Conservation (phyloP, 495 filamentous ascomycete genomes). For the Tuber borchii region DNA sequence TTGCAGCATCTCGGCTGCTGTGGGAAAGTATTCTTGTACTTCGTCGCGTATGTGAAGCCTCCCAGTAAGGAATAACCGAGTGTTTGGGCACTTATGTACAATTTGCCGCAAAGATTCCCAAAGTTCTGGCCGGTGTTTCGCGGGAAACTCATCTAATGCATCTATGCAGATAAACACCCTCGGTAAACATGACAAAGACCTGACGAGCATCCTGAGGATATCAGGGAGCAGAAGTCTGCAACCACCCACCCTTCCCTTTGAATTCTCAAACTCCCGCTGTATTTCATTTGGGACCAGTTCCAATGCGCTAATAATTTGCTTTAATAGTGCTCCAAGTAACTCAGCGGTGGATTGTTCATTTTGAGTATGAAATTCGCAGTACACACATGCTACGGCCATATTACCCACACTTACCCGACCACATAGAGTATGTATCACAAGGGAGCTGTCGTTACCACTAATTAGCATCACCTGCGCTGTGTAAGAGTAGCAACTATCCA, state of each 20-base stretch:
- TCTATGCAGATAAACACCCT: not conserved
- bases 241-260: not conserved
- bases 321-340: not conserved
- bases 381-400: not conserved
- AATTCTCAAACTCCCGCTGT: not conserved
- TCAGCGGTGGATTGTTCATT: not conserved
- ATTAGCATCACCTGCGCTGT: not conserved
- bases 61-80: not conserved
- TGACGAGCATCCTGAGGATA: not conserved
- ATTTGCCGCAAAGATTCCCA: not conserved
- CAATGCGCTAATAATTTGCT: not conserved
- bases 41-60: not conserved
- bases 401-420: not conserved
- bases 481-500: not conserved
- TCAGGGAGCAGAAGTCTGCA: not conserved
- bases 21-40: not conserved
- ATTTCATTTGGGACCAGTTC: not conserved
- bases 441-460: not conserved
- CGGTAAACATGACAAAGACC: not conserved
- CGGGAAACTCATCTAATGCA: not conserved
- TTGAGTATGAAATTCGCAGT: not conserved
- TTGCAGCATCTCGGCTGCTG: not conserved
- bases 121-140: not conserved
- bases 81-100: not conserved
- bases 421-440: not conserved